A percentile compares a stretch with the other conserved stretches of the same genome.
Evolutionary conservation across 192 early-diverging fungal species (phyloP).

Genomic region (Gryganskiella cystojenkinii): DNA sequence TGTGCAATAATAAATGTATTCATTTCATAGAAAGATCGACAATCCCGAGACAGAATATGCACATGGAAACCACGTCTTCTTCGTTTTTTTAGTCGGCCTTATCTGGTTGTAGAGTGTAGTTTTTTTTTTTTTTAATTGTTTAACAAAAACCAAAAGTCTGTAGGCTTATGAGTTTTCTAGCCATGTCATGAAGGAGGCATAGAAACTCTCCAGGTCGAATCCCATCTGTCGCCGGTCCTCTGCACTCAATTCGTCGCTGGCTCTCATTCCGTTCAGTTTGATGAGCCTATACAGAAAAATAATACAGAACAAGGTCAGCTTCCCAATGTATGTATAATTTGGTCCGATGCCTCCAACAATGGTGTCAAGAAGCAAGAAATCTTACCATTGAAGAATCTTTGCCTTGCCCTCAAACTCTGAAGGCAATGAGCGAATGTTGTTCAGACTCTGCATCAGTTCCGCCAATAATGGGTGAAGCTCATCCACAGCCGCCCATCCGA

Average conservation of each 20-base stretch:
- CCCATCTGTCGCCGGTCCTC: conserved; percentile 91
- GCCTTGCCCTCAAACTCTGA: conserved; percentile 83
- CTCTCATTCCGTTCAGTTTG: conserved; percentile 91
- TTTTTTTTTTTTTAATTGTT: background rate
- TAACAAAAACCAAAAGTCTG: conserved; percentile 6
- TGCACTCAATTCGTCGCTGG: conserved; percentile 84
- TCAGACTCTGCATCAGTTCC: conserved; percentile 89
- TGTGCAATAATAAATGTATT: no score
- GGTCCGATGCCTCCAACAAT: background rate
- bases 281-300: conserved; percentile 67
- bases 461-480: conserved; percentile 89
- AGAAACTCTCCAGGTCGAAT: conserved; percentile 89
- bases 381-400: conserved; percentile 85
- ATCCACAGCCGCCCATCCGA: conserved; percentile 89
- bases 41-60: no score
- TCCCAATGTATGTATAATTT: background rate
- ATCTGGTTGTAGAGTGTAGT: background rate
- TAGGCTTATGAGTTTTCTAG: conserved; percentile 33
- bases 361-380: background rate
- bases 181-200: conserved; percentile 72
- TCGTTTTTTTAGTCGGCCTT: background rate
- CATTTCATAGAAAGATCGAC: no score
- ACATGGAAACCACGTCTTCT: background rate
- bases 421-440: conserved; percentile 81
- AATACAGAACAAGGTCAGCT: background rate